Base-by-base conservation (phyloP, 495 filamentous ascomycete genomes). In the Tuber brumale region DNA sequence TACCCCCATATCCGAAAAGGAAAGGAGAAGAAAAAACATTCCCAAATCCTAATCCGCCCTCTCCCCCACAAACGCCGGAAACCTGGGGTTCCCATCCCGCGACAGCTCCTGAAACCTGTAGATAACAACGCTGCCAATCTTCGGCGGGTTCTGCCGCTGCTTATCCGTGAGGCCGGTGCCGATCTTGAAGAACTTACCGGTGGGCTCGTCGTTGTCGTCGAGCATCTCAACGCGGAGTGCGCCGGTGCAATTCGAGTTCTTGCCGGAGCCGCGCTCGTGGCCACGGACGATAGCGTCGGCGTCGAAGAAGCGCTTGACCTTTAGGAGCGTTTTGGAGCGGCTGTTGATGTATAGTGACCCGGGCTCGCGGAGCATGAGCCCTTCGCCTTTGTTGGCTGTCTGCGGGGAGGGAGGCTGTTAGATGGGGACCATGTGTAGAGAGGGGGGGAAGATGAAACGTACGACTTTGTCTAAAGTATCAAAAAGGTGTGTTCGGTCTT, bases 31-130 rank as follows among this genome's bases (percentile, higher is more conserved):
- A 51, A n/a, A n/a, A n/a, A n/a, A n/a, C n/a, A n/a, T 3, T 1
- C 57, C 3, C 0, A 31, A 66, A 66, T 0, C 31, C 70, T 77
- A 83, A 76, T 83, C 82, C 23, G 82, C 82, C 42, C 82, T 77
- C 70, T 76, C 82, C 2, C 82, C 82, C 3, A 72, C 79, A 78
- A 51, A 83, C 39, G 78, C 77, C 70, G 82, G 82, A 77, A 83
- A 83, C 51, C 82, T 81, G 39, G 82, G 82, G 2, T 69, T 75
- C 2, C 81, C 81, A 78, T 72, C 77, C 39, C 76, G 76, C 19
- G 81, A 81, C 72, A 83, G 43, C 70, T 83, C 82, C 48, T 83
- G 82, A 46, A 83, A 83, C 74, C 78, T 72, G 75, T 81, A 83
- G 66, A 81, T 80, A 4, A 83, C 76, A 6, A 72, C 72, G 10